These are phyloP conservation scores for Tetragonia tetragonoides DNA, from an alignment of 148 eudicot species.

Conservation along the genomic window DNA sequence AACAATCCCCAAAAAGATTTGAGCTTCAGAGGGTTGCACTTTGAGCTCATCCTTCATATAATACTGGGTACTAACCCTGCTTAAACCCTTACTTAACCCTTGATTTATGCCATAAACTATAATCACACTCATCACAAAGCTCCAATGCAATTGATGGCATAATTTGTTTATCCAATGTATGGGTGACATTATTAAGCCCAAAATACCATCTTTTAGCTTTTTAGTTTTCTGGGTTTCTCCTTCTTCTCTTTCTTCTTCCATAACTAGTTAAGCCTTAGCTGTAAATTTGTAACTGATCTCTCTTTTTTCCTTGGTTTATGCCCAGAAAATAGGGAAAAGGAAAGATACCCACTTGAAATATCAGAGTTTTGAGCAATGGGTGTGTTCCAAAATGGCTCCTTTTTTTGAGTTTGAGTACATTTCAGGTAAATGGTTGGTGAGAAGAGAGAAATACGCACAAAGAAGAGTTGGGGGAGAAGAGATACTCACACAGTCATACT, in stretches of 20 bases:
- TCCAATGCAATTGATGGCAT: constrained; percentile 30
- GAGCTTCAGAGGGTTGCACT: constrained; percentile 91
- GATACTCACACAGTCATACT: too few relatives aligned
- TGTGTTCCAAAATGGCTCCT: background rate
- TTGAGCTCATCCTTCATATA: constrained; percentile 93
- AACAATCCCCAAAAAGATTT: constrained; percentile 68
- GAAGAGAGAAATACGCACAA: too few relatives aligned
- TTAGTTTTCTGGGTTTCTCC: constrained; percentile 23
- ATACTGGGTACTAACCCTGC: constrained; percentile 29
- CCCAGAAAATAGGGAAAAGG: background rate
- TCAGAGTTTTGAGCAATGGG: background rate
- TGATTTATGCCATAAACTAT: constrained; percentile 31
- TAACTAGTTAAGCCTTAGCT: background rate
- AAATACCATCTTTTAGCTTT: constrained; percentile 6
- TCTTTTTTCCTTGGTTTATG: background rate
- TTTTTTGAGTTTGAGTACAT: background rate
- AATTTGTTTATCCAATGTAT: constrained; percentile 25
- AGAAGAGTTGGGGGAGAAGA: too few relatives aligned
- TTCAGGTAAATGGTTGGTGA: background rate
- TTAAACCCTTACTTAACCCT: constrained; percentile 28
- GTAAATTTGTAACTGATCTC: background rate
- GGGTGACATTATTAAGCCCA: constrained; percentile 16
- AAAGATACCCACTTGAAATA: background rate
- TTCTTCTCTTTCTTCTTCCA: constrained; percentile 8
- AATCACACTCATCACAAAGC: constrained; percentile 31